Percentiles rank a stretch among this genome's conserved stretches.
Evolutionary conservation across 441 rosid genomes (phyloP).

Genomic region (Populus hybrid): DNA sequence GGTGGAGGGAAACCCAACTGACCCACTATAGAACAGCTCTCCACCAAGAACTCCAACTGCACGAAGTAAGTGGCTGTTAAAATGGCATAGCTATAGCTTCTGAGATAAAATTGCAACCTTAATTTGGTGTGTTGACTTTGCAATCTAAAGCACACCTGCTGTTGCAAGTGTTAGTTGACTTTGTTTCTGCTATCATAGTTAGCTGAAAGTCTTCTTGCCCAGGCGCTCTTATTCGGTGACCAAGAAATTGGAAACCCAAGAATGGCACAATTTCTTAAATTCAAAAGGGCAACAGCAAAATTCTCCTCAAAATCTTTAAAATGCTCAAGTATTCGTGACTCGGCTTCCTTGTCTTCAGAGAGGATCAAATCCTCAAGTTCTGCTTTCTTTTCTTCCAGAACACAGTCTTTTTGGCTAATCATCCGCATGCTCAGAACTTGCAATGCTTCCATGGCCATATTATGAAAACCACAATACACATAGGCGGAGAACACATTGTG

Average conservation of each 20-base stretch:
- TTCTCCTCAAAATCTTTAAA: conserved; percentile 41
- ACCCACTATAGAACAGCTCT: neutral
- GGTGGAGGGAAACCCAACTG: neutral
- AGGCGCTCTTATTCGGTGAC: conserved; percentile 59
- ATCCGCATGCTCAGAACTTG: conserved; percentile 70
- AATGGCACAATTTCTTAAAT: conserved; percentile 41
- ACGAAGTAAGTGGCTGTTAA: neutral
- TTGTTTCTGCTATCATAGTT: conserved; percentile 28
- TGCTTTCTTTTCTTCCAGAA: conserved; percentile 39
- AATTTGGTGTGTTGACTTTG: too few relatives aligned
- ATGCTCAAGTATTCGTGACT: conserved; percentile 42
- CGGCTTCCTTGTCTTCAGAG: conserved; percentile 56
- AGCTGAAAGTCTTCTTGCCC: conserved; percentile 54
- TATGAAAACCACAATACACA: conserved; percentile 37
- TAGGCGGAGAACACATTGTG: conserved; percentile 49
- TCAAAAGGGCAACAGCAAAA: conserved; percentile 43
- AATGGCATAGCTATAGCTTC: neutral
- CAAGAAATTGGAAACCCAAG: conserved; percentile 50
- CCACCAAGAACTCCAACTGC: neutral
- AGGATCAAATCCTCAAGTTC: conserved; percentile 56
- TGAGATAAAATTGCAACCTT: neutral
- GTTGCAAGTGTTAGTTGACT: neutral
- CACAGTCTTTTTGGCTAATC: conserved; percentile 42
- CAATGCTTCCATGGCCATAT: conserved; percentile 69
- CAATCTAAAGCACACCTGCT: neutral